These are phyloP conservation scores for Trichomonascus vanleenenianus DNA, from an alignment of 805 yeast species.

Conservation along the genomic window DNA sequence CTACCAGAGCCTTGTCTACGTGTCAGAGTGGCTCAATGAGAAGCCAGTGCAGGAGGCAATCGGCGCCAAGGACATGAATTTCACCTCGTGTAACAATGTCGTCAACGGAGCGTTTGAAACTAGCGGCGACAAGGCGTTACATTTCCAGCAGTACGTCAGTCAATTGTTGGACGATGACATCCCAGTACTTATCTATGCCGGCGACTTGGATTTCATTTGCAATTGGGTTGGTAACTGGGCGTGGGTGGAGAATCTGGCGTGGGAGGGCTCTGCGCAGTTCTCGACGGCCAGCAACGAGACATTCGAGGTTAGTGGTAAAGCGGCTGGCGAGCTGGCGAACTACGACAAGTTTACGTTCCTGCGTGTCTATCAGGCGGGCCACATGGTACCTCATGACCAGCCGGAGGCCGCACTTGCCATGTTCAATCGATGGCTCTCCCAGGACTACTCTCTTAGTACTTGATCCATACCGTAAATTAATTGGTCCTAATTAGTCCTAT, in stretches of 20 bases:
- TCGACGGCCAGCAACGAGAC: slow-evolving; percentile 25
- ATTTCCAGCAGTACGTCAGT: slow-evolving; percentile 63
- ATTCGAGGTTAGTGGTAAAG: slow-evolving; percentile 12
- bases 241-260: slow-evolving; percentile 65
- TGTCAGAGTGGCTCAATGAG: slow-evolving; percentile 67
- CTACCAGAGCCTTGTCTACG: slow-evolving; percentile 63
- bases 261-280: slow-evolving; percentile 51
- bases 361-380: slow-evolving; percentile 79
- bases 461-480: too few species aligned
- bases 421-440: slow-evolving; percentile 79
- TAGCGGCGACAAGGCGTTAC: slow-evolving; percentile 84
- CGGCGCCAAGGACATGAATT: slow-evolving; percentile 60
- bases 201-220: slow-evolving; percentile 90
- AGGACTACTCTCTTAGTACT: slow-evolving; percentile 33
- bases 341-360: slow-evolving; percentile 66
- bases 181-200: slow-evolving; percentile 84
- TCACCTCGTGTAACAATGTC: slow-evolving; percentile 43
- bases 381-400: slow-evolving; percentile 56
- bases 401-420: slow-evolving; percentile 57
- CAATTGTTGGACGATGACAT: slow-evolving; percentile 59
- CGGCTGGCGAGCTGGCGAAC: slow-evolving; percentile 62
- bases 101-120: slow-evolving; percentile 71
- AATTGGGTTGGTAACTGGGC: slow-evolving; percentile 92
- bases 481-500: too few species aligned
- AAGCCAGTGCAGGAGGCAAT: slow-evolving; percentile 66